Evolutionary conservation across 768 basidiomycete genomes (phyloP), one percentile per base, ranked within the genome.

Genomic region (Polyporus arcularius): DNA sequence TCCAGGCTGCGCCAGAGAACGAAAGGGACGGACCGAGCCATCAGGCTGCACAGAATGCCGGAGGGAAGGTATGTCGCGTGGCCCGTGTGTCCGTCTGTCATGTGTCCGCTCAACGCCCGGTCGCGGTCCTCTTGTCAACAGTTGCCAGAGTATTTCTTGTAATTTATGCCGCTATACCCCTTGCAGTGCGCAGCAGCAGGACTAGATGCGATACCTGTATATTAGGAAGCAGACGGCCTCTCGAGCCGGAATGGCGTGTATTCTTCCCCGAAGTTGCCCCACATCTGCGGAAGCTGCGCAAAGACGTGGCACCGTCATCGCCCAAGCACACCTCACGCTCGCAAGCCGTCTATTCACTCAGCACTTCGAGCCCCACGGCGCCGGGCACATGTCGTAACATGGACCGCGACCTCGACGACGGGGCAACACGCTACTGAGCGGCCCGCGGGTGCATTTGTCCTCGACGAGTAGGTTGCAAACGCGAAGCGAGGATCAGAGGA

Each of bases 1-100:
- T 99, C 72, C 93, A 96, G 65, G 97, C 97, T 4, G 97, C 97
- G 1, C 97, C 97, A 4, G 97, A 99, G 76, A 99, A 99, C 72
- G 97, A 98, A 68, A 76, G 90, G 49, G 94, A 96, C 68, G 94
- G 94, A 4, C 94, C 94, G 1, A 85, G 71, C 63, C 89, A 94
- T 53, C 92, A 94, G 71, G 82, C 82, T 11, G 81, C 83, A 7
- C 89, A 90, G 71, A 90, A 79, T 70, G 85, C 82, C 48, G 81
- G 82, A 55, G 88, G 85, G 30, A 92, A 90, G 84, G 92, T 90
- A 65, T 55, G 75, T 68, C 31, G 15, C 28, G 11, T 38, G 45
- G 18, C 66, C 64, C 28, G 38, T 28, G 26, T n/a, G 48, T 41
- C 53, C 48, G 38, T 38, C 30, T n/a, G 38, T 26, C 35, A 26